These are phyloP conservation scores for Tuber melanosporum DNA, from an alignment of 495 filamentous ascomycete genomes.

Conservation along the genomic window DNA sequence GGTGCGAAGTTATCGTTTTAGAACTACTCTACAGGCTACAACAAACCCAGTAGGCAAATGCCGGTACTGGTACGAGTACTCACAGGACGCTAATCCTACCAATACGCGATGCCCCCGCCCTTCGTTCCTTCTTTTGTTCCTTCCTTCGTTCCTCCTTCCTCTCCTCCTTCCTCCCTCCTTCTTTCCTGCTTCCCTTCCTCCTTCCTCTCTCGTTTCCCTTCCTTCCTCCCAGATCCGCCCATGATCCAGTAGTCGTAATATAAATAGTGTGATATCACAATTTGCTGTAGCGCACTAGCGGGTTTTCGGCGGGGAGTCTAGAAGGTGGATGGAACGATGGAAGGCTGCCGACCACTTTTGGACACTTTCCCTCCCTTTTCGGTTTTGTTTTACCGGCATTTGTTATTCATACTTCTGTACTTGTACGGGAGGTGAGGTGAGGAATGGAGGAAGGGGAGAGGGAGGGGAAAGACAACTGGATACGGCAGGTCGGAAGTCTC, in stretches of 20 bases:
- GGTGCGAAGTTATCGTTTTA: neutral
- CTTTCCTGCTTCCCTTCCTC: no score
- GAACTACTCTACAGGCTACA: neutral
- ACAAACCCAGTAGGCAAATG: neutral
- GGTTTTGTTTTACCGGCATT: neutral
- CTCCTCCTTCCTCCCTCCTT: no score
- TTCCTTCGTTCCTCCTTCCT: neutral
- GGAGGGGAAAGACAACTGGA: neutral
- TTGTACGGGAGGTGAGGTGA: neutral
- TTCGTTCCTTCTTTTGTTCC: no score
- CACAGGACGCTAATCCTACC: neutral
- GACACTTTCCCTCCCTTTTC: neutral
- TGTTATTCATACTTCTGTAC: neutral
- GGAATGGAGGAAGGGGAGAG: neutral
- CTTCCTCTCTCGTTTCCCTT: neutral
- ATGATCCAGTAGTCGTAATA: neutral
- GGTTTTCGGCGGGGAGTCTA: neutral
- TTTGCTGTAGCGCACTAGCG: neutral
- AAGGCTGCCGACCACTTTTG: neutral
- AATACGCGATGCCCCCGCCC: neutral
- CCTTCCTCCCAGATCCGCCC: neutral
- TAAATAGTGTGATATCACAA: neutral
- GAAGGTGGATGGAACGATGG: neutral
- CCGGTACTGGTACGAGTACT: no score
- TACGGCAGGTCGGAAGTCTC: neutral